Conservation (phyloP, 2,329 filamentous ascomycete genomes). For the Xylariaceae sp. region DNA sequence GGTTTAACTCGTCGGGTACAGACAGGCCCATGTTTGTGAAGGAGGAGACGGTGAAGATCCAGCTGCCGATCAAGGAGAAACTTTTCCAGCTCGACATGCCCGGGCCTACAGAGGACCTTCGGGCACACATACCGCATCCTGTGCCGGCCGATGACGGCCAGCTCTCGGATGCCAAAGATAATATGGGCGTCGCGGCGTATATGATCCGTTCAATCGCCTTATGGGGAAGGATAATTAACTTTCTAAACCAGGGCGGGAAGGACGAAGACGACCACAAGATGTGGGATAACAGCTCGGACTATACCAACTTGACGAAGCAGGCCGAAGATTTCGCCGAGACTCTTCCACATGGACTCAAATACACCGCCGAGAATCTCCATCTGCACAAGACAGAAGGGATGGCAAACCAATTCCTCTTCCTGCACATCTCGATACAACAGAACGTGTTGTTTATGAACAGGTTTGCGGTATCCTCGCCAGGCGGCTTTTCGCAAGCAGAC, state of each 20-base stretch:
- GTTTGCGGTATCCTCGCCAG: slow-evolving; percentile 69
- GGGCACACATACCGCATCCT: slow-evolving; percentile 60
- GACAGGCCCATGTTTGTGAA: slow-evolving; percentile 87
- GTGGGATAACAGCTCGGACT: slow-evolving; percentile 77
- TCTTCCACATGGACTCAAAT: slow-evolving; percentile 65
- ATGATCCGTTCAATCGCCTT: slow-evolving; percentile 77
- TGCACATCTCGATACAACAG: slow-evolving; percentile 86
- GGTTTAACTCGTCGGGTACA: slow-evolving; percentile 92
- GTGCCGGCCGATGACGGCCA: slow-evolving; percentile 57
- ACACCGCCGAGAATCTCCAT: slow-evolving; percentile 74
- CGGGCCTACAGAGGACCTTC: slow-evolving; percentile 74
- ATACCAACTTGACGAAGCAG: slow-evolving; percentile 61
- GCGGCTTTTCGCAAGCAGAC: slow-evolving; percentile 56
- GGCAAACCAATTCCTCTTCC: slow-evolving; percentile 84
- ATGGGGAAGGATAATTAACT: slow-evolving; percentile 85
- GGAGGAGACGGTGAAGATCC: slow-evolving; percentile 82
- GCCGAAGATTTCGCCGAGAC: slow-evolving; percentile 61
- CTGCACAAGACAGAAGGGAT: slow-evolving; percentile 77
- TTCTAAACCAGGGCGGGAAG: slow-evolving; percentile 83
- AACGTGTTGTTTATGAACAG: slow-evolving; percentile 85
- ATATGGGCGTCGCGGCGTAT: slow-evolving; percentile 92
- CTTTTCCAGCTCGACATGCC: slow-evolving; percentile 88
- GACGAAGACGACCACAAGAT: slow-evolving; percentile 69
- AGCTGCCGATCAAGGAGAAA: slow-evolving; percentile 82
- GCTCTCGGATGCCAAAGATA: slow-evolving; percentile 60